A percentile compares a stretch with the other conserved stretches of the same genome.
These are phyloP conservation scores for Penicillium desertorum DNA, from an alignment of 495 filamentous ascomycete species.

Conservation along the genomic window DNA sequence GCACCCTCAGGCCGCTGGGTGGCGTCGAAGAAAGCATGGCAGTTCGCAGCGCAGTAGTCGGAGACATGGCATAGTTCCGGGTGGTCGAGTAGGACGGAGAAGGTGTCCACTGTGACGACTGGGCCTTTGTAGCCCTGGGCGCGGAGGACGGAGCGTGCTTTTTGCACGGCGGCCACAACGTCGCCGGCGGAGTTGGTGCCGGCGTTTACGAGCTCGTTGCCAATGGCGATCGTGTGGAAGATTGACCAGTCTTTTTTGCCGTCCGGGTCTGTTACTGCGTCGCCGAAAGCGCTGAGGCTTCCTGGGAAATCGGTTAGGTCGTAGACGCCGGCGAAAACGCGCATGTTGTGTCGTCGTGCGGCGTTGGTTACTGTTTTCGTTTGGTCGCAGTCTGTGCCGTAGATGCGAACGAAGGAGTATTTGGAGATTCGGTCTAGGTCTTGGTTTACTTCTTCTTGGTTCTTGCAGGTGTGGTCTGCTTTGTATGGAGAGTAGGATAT, in stretches of 20 bases:
- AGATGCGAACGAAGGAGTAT: slow-evolving; percentile 69
- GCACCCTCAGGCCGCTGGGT: slow-evolving; percentile 54
- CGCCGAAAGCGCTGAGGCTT: slow-evolving; percentile 54
- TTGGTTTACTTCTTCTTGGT: slow-evolving; percentile 54
- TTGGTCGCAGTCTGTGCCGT: slow-evolving; percentile 79
- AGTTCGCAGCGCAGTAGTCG: slow-evolving; percentile 79
- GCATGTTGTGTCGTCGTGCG: slow-evolving; percentile 56
- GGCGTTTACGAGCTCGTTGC: slow-evolving; percentile 77
- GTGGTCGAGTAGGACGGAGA: slow-evolving; percentile 61
- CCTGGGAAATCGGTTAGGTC: slow-evolving; percentile 56
- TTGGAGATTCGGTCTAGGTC: slow-evolving; percentile 58
- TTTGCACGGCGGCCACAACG: slow-evolving; percentile 54
- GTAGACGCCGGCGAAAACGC: slow-evolving; percentile 73
- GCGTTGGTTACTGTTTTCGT: slow-evolving; percentile 58
- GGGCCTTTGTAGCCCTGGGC: slow-evolving; percentile 66
- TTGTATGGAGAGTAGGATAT: slow-evolving; percentile 78
- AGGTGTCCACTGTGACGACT: slow-evolving; percentile 79
- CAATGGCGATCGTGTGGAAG: slow-evolving; percentile 70
- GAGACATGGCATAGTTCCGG: slow-evolving; percentile 68
- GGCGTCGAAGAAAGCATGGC: slow-evolving; percentile 81
- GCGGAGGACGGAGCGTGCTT: slow-evolving; percentile 57
- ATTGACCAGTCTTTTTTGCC: slow-evolving; percentile 54
- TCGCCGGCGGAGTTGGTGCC: slow-evolving; percentile 50
- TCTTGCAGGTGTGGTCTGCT: slow-evolving; percentile 63
- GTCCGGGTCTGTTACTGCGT: slow-evolving; percentile 43